These are phyloP conservation scores for Chrysanthemum lavandulifolium DNA, from an alignment of 129 eudicot species.

Conservation along the genomic window DNA sequence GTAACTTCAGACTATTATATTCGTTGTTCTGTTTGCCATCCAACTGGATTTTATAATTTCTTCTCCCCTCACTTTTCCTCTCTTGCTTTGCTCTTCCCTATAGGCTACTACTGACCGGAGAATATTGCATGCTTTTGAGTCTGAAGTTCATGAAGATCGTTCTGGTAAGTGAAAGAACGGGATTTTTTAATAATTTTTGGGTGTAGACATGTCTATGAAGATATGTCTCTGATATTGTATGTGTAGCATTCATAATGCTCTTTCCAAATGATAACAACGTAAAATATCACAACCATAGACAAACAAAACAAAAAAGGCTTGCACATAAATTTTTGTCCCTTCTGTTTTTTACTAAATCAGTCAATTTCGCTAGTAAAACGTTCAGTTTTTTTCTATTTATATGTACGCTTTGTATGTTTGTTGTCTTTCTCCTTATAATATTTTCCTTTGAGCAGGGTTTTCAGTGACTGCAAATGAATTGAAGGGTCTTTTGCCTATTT, in stretches of 20 bases:
- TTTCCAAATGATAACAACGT: not conserved
- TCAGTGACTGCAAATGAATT: slow-evolving; percentile 43
- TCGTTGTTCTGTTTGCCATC: not conserved
- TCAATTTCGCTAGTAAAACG: not conserved
- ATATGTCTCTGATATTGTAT: slow-evolving; percentile 1
- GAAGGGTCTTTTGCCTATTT: slow-evolving; percentile 64
- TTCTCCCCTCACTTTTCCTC: not conserved
- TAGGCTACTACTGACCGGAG: slow-evolving; percentile 36
- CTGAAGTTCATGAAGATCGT: slow-evolving; percentile 45
- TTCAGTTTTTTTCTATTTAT: not conserved
- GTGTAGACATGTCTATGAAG: not conserved
- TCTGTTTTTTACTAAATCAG: not conserved
- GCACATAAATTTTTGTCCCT: not conserved
- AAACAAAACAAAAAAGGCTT: not conserved
- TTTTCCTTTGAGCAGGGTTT: slow-evolving; percentile 42
- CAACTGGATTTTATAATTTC: not conserved
- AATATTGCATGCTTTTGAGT: slow-evolving; percentile 74
- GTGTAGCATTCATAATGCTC: not conserved
- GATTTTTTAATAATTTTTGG: not conserved
- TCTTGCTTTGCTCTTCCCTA: slow-evolving; percentile 12
- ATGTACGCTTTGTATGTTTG: not conserved
- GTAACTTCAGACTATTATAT: not conserved
- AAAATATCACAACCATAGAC: not conserved
- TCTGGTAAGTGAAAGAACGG: slow-evolving; percentile 50
- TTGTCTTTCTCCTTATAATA: not conserved